A percentile compares a stretch with the other conserved stretches of the same genome.
Conservation (phyloP, 2,329 filamentous ascomycete species). For the Fusarium sp. region DNA sequence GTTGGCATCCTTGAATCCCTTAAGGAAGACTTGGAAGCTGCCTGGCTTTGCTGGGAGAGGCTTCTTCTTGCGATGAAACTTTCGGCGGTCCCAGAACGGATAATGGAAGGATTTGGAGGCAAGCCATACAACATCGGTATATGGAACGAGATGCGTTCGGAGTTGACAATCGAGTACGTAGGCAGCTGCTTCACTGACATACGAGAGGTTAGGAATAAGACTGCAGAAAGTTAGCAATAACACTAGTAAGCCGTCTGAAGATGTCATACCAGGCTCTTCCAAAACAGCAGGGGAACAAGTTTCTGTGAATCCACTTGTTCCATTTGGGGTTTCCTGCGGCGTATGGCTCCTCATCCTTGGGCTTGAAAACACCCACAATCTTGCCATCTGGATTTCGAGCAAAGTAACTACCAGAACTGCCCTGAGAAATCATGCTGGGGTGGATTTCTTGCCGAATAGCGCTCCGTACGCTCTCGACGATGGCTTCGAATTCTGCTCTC, state of each 20-base stretch:
- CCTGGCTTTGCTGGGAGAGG: slow-evolving; percentile 89
- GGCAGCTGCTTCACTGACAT: slow-evolving; percentile 96
- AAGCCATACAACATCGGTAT: slow-evolving; percentile 93
- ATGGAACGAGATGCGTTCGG: slow-evolving; percentile 91
- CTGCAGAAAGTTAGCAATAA: slow-evolving; percentile 52
- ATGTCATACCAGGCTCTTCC: slow-evolving; percentile 81
- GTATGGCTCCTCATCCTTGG: slow-evolving; percentile 98
- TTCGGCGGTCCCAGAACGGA: slow-evolving; percentile 94
- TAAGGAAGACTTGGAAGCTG: slow-evolving; percentile 97
- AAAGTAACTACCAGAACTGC: slow-evolving; percentile 98
- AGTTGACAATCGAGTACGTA: slow-evolving; percentile 94
- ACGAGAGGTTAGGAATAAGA: slow-evolving; percentile 96
- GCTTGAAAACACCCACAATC: slow-evolving; percentile 97
- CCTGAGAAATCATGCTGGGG: slow-evolving; percentile 95
- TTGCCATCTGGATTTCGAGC: slow-evolving; percentile 91
- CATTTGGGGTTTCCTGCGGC: slow-evolving; percentile 97
- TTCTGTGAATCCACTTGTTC: slow-evolving; percentile 99
- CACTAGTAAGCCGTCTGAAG: background rate
- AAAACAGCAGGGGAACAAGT: slow-evolving; percentile 97
- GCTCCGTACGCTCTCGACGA: slow-evolving; percentile 88
- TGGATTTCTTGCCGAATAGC: slow-evolving; percentile 94
- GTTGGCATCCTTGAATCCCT: slow-evolving; percentile 97
- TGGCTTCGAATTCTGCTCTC: slow-evolving; percentile 84
- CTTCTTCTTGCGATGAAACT: slow-evolving; percentile 88
- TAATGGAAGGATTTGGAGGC: slow-evolving; percentile 99